Base-by-base conservation (phyloP, 148 eudicot species). In the Spergularia marina region DNA sequence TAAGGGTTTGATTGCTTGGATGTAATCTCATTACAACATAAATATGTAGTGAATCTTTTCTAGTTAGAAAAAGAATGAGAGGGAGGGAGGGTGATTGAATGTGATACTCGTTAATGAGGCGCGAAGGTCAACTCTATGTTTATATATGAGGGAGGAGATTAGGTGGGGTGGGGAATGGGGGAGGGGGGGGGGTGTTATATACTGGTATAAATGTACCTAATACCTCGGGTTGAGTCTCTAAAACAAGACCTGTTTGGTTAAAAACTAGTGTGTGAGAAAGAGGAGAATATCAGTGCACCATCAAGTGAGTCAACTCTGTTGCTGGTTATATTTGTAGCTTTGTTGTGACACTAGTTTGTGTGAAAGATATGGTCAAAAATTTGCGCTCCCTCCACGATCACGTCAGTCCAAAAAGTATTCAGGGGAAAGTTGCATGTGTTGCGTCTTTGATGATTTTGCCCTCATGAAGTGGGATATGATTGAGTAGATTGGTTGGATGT, bases 361-460 rank as follows among this genome's bases (percentile, higher is more conserved):
- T 39, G 52, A 41, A 3, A 16, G 7, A 17, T 39, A 20, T 40
- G 51, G 53, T 65, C 5, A 41, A 65, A 21, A 58, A 17, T 5
- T 65, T 65, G 41, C 52, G 11, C 52, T 41, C 52, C 18, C 44
- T 65, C 52, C 52, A n/a, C 18, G 30, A 58, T 21, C 62, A 40
- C 23, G 69, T 34, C 15, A 10, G 23, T 41, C 69, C 25, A 39
- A 65, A 65, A 30, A 41, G 4, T 41, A 65, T 1, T 65, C 20
- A 9, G 69, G 69, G 15, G 44, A 40, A 17, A n/a, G 62, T 23
- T 58, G 12, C 41, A 65, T 65, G 20, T 17, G 9, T 15, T 65
- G 69, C 69, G 18, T 65, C 69, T 65, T 52, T 65, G 69, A 65
- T 65, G 25, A 65, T 15, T 14, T 65, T 65, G 40, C 2, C 53